Base-by-base conservation (phyloP, 2,329 filamentous ascomycete genomes). In the Pezicula rhizophila region DNA sequence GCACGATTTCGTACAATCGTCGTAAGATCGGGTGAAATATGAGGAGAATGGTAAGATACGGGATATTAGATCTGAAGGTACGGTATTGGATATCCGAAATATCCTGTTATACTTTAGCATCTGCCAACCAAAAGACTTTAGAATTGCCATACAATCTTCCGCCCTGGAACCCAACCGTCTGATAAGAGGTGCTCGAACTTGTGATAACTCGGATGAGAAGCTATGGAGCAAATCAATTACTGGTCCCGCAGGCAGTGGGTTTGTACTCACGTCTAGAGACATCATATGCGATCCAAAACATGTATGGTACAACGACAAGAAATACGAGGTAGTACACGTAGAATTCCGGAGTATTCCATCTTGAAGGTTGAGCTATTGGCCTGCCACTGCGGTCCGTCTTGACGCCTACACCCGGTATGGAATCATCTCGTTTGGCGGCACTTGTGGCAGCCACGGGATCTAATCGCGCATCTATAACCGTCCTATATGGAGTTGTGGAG, bases 281-380 rank as follows among this genome's bases (percentile, higher is more conserved):
- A 69, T 88, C 80, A 57, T 90, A 87, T 8, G 86, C 84, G n/a
- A 85, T 76, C 74, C 89, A 95, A 69, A 96, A 89, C 91, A 99
- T 99, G 60, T 83, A 78, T 8, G 89, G 89, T 23, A 97, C 75
- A 48, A 74, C 75, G 5, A 79, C 64, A 26, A 76, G 53, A 59
- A 96, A 79, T 56, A 88, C 69, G 17, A 85, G 42, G 58, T 84
- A 86, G 71, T 99, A 97, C 47, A 90, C 59, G 64, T 81, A 85
- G 71, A 93, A 97, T 69, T 99, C 93, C 2, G 78, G 77, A 0
- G 90, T 95, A 20, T 77, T 80, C 92, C 92, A 99, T 82, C 79
- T 85, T 39, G 91, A 78, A 33, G 82, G 79, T 52, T 78, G 74
- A 48, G 67, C 70, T 66, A 66, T 73, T 73, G 57, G 70, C 67